These are phyloP conservation scores for Fusarium multiceps DNA, from an alignment of 2,329 filamentous ascomycete species.

Conservation along the genomic window DNA sequence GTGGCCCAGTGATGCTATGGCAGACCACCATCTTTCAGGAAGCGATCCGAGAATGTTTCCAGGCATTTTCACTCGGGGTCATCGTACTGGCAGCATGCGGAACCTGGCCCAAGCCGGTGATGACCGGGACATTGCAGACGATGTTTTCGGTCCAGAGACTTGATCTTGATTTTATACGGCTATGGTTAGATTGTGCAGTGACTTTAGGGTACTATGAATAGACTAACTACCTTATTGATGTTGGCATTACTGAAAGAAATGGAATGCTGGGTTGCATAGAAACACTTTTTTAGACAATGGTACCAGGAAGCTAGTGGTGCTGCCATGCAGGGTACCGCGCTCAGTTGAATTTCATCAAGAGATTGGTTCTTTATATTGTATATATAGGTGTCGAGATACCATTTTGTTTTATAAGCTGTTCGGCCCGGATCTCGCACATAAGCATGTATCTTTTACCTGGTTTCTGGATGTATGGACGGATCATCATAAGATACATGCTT, in stretches of 20 bases:
- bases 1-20: conserved; percentile 54
- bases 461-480: not conserved
- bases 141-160: conserved; percentile 34
- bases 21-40: conserved; percentile 63
- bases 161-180: conserved; percentile 8
- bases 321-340: not conserved
- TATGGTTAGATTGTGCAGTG: not conserved
- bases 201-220: not conserved
- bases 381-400: not conserved
- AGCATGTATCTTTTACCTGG: no score
- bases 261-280: not conserved
- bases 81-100: conserved; percentile 56
- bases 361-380: not conserved
- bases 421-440: not conserved
- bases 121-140: conserved; percentile 33
- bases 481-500: not conserved
- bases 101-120: conserved; percentile 46
- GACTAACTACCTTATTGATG: not conserved
- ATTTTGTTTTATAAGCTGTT: not conserved
- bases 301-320: not conserved
- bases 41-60: conserved; percentile 78
- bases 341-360: not conserved
- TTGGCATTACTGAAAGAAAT: not conserved
- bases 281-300: not conserved
- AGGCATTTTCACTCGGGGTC: conserved; percentile 69